These are phyloP conservation scores for Teunomyces stri DNA, from an alignment of 805 yeast genomes.

Conservation along the genomic window DNA sequence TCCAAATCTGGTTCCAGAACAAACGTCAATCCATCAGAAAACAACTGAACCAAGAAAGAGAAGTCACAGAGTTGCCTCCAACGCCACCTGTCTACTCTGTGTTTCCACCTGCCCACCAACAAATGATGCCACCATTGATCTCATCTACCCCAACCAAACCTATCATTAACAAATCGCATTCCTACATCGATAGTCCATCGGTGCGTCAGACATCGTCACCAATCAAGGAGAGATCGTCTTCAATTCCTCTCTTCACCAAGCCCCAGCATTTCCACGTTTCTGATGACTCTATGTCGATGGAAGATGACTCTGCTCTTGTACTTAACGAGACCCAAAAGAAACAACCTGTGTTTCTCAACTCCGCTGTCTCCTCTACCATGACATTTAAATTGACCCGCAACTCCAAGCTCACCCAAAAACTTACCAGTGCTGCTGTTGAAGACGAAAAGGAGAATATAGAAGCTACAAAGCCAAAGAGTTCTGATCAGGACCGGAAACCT, in stretches of 20 bases:
- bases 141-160: conserved; percentile 16
- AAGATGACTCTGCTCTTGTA: conserved; percentile 9
- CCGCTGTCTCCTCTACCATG: conserved; percentile 27
- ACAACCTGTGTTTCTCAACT: conserved; percentile 32
- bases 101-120: neutral
- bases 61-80: conserved; percentile 44
- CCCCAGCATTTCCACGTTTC: neutral
- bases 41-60: conserved; percentile 34
- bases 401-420: conserved; percentile 25
- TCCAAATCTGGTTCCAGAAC: conserved; percentile 98
- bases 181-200: conserved; percentile 9
- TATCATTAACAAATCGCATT: conserved; percentile 8
- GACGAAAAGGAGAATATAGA: conserved; percentile 24
- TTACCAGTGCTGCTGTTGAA: conserved; percentile 20
- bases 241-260: conserved; percentile 7
- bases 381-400: conserved; percentile 36
- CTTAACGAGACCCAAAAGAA: conserved; percentile 32
- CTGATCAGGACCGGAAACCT: conserved; percentile 16
- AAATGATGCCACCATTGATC: conserved; percentile 5
- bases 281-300: conserved; percentile 1
- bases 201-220: conserved; percentile 1
- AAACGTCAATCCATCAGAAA: conserved; percentile 80
- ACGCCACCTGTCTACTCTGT: conserved; percentile 22
- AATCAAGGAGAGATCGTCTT: conserved; percentile 6
- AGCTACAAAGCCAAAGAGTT: conserved; percentile 3